Evolutionary conservation across 805 yeast species (phyloP), one percentile per base, ranked within the genome.

Genomic region (Candida maris): DNA sequence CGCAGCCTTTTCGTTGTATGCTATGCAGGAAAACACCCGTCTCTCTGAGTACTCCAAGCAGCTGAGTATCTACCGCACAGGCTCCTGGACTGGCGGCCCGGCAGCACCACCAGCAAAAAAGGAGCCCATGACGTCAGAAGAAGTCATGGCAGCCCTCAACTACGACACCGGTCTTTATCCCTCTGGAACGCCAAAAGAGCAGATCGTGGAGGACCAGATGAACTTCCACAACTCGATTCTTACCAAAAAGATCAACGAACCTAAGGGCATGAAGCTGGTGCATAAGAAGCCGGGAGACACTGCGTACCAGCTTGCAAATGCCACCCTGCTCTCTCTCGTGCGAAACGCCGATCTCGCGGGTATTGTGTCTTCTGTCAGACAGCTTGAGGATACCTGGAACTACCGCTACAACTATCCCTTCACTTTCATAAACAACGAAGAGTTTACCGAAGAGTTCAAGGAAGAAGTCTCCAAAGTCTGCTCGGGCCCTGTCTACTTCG

Each of bases 281-380:
- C 34, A 42, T 26, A 51, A 50, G 30, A 23, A 37, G 22, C 34
- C 31, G 6, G 45, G 40, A 3, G 52, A 51, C 30, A 16, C 27
- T 1, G 19, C 27, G 22, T 54, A 54, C 27, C 35, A 50, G 39
- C 35, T 48, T 15, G 88, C 81, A 6, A 81, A 75, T 48, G 93
- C 93, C 3, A 81, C 93, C 1, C 68, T 85, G 34, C 54, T 85
- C 9, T 73, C 85, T 5, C 64, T 84, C 35, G 89, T 81, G n/a
- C 65, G 88, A 40, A 82, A 83, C 53, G 52, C 68, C 3, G 94
- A 85, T 49, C 56, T 70, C 23, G 50, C 50, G 1, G 71, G 62
- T 1, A 66, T 85, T 21, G 51, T 73, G 2, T 48, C 52, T 9
- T 70, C 91, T 2, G 76, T 85, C 44, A 54, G 54, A 40, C 73